Evolutionary conservation across 225 moss, liverwort and hornwort genomes (phyloP).

Genomic region (Pseudoscleropodium purum): DNA sequence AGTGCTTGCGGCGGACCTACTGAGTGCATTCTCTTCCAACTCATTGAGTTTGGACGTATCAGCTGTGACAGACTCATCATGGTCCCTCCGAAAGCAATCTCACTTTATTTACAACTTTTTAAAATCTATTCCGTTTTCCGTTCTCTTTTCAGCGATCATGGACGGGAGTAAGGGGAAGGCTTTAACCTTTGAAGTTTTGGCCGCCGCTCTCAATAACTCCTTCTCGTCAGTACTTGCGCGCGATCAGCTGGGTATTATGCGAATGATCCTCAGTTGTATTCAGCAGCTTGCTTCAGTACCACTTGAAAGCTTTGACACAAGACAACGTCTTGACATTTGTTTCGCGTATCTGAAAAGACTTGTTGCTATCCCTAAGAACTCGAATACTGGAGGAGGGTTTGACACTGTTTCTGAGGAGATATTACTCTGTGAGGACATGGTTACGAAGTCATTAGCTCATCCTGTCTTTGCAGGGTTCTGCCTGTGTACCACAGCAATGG

Average conservation of each 20-base stretch:
- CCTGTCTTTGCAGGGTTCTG: constrained; percentile 29
- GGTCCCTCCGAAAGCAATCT: not conserved
- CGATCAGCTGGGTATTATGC: constrained; percentile 30
- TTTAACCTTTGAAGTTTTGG: constrained; percentile 29
- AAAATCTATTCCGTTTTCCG: constrained; percentile 44
- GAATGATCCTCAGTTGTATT: constrained; percentile 51
- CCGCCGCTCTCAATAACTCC: constrained; percentile 35
- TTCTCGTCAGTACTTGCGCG: constrained; percentile 16
- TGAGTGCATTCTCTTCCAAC: constrained; percentile 25
- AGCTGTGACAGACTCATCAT: constrained; percentile 7
- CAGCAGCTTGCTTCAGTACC: constrained; percentile 31
- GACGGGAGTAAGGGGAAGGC: constrained; percentile 21
- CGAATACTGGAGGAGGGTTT: constrained; percentile 5
- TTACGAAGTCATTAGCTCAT: constrained; percentile 38
- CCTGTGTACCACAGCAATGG: not conserved
- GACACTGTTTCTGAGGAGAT: constrained; percentile 2
- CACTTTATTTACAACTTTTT: constrained; percentile 12
- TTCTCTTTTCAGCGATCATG: constrained; percentile 57
- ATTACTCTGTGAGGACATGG: constrained; percentile 12
- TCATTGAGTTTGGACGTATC: not conserved
- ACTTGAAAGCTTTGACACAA: constrained; percentile 13
- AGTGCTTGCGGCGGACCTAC: constrained; percentile 12
- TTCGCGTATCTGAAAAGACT: constrained; percentile 32
- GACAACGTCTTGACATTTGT: constrained; percentile 29
- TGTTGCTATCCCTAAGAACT: not conserved